Percentiles rank a stretch among this genome's conserved stretches.
phyloP scores from a whole-genome alignment of 2,329 filamentous ascomycete species.

The Pyrenophora seminiperda region DNA sequence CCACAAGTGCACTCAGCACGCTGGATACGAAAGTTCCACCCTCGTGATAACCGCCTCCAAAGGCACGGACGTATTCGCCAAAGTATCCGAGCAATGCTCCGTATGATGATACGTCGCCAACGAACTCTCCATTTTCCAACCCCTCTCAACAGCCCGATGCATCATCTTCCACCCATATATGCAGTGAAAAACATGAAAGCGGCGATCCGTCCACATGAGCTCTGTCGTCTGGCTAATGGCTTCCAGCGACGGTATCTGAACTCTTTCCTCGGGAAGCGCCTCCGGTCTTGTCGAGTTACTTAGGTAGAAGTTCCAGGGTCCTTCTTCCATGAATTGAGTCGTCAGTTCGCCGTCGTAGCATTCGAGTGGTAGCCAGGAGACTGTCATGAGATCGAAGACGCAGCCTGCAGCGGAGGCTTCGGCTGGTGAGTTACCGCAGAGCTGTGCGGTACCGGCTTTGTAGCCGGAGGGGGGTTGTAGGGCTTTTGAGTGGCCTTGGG shows the following conservation, averaged over 20 bases:
- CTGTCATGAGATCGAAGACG: background rate
- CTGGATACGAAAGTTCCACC: background rate
- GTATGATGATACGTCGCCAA: background rate
- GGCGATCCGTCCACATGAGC: background rate
- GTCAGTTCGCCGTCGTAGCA: background rate
- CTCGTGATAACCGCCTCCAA: background rate
- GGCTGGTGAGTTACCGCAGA: background rate
- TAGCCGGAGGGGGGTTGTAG: background rate
- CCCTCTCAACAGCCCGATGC: background rate
- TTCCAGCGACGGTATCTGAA: background rate
- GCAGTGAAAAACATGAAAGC: background rate
- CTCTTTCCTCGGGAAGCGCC: background rate
- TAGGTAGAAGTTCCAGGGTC: background rate
- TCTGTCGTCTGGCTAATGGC: background rate
- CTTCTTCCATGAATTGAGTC: background rate
- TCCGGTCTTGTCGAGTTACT: background rate
- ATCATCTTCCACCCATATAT: background rate
- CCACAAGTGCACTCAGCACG: too few relatives aligned
- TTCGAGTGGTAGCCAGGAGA: background rate
- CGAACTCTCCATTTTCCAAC: background rate
- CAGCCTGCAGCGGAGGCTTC: background rate
- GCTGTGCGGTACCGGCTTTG: background rate
- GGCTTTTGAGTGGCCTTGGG: background rate
- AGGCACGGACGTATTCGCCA: background rate
- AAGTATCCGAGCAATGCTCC: background rate